A percentile compares a stretch with the other conserved stretches of the same genome.
Evolutionary conservation across 1,284 basidiomycete species (phyloP).

Genomic region (Sanguinoderma infundibulare): DNA sequence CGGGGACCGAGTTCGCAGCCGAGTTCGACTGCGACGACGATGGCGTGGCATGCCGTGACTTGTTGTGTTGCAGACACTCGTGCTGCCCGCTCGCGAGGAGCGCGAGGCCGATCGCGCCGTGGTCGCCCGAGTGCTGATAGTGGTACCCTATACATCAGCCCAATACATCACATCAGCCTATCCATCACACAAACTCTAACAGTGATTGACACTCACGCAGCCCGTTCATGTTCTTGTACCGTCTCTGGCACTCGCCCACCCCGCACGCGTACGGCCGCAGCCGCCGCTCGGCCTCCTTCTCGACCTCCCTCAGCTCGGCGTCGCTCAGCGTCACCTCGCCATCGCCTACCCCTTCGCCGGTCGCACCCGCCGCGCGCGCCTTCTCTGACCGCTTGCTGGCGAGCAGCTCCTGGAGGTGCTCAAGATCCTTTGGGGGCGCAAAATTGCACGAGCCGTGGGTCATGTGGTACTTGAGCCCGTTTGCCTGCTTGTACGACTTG

Average conservation of each 20-base stretch:
- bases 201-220: slow-evolving; percentile 51
- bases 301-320: slow-evolving; percentile 72
- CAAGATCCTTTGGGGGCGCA: slow-evolving; percentile 81
- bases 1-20: neutral
- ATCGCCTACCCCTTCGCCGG: slow-evolving; percentile 24
- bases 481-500: slow-evolving; percentile 98
- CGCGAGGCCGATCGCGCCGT: slow-evolving; percentile 86
- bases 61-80: slow-evolving; percentile 49
- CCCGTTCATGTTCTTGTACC: slow-evolving; percentile 99
- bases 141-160: slow-evolving; percentile 92
- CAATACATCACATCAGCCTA: neutral
- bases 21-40: slow-evolving; percentile 25
- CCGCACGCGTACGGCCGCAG: slow-evolving; percentile 88
- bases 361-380: slow-evolving; percentile 32
- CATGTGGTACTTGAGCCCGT: slow-evolving; percentile 96
- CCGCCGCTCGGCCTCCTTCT: slow-evolving; percentile 82
- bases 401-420: slow-evolving; percentile 69
- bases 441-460: slow-evolving; percentile 94
- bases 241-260: slow-evolving; percentile 87
- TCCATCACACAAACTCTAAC: neutral
- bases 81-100: slow-evolving; percentile 88
- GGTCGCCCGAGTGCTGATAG: slow-evolving; percentile 96
- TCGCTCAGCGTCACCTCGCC: slow-evolving; percentile 50
- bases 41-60: slow-evolving; percentile 34
- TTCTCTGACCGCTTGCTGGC: slow-evolving; percentile 56